Percentiles rank a stretch among this genome's conserved stretches.
phyloP scores from a whole-genome alignment of 768 basidiomycete genomes.

The Clavulina sp. region DNA sequence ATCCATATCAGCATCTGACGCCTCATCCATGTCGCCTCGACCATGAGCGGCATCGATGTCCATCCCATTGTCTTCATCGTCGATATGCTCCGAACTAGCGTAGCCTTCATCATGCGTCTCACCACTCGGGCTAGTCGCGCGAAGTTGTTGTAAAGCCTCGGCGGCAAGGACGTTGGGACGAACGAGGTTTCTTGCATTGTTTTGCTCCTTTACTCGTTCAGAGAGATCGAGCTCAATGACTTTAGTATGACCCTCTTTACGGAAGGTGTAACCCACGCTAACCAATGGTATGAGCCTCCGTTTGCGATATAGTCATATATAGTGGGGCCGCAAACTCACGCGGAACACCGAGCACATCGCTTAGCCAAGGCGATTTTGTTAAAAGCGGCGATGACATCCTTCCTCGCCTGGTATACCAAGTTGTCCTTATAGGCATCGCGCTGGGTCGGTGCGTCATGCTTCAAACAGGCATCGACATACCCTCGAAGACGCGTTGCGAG shows the following conservation, averaged over 20 bases:
- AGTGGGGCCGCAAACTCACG: constrained; percentile 34
- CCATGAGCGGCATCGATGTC: constrained; percentile 23
- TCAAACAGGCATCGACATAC: constrained; percentile 40
- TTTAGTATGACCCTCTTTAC: constrained; percentile 88
- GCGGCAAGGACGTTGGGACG: constrained; percentile 57
- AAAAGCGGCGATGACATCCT: constrained; percentile 67
- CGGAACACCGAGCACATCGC: constrained; percentile 62
- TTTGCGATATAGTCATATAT: not conserved
- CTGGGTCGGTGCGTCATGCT: constrained; percentile 31
- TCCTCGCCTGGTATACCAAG: constrained; percentile 73
- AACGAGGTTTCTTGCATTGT: constrained; percentile 33
- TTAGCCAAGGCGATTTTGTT: constrained; percentile 45
- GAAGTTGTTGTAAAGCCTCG: constrained; percentile 7
- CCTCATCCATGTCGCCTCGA: constrained; percentile 35
- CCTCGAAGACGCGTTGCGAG: constrained; percentile 45
- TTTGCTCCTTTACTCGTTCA: constrained; percentile 50
- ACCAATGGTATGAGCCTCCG: not conserved
- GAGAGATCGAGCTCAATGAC: constrained; percentile 86
- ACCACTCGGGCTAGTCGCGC: constrained; percentile 11
- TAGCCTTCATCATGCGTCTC: constrained; percentile 18
- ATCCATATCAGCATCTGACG: constrained; percentile 20
- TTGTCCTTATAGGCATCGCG: constrained; percentile 82
- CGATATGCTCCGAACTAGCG: constrained; percentile 29
- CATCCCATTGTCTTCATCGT: constrained; percentile 15
- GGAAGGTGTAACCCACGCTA: constrained; percentile 69